Base-by-base conservation (phyloP, 768 basidiomycete species). In the Galerina sulciceps region DNA sequence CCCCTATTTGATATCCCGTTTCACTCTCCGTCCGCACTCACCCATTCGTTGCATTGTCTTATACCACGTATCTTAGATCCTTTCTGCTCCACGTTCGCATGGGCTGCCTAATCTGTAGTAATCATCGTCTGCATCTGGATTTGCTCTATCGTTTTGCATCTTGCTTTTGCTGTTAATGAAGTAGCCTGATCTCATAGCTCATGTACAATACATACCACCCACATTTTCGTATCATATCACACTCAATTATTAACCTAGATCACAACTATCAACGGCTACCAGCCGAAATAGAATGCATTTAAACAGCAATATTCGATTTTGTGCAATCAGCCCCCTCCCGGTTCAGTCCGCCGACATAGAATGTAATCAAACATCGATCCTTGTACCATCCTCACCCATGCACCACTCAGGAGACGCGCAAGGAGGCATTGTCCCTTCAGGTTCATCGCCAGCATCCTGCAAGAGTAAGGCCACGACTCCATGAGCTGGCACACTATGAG, bases 401-500 rank as follows among this genome's bases (percentile, higher is more conserved):
- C 88, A 90, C 81, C 85, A 85, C 47, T 82, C 79, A 57, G 72
- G 69, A 49, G 77, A 77, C 11, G 80, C 81, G 68, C 89, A 90
- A 17, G 81, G 79, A 3, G 88, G 88, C 63, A 76, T 75, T 1
- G 79, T 71, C 1, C 81, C 86, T 37, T 67, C 77, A 9, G 89
- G 89, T 66, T 90, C 89, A 53, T 90, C 79, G 0, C 87, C 88
- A 1, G 80, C 85, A 62, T 91, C 89, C 47, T 78, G 81, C 44
- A 90, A 71, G 53, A 91, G 72, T 10, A 90, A 65, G 34, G 88
- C 89, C 20, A 86, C 82, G 22, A 90, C 88, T 3, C 88, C 89
- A 59, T 91, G 89, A 6, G 86, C 65, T 3, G 88, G 88, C 10
- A 90, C 86, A 17, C 70, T 72, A 9, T 73, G 50, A 4, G 75